Evolutionary conservation across 140 eudicot genomes (phyloP).

Genomic region (Anethum foeniculum): DNA sequence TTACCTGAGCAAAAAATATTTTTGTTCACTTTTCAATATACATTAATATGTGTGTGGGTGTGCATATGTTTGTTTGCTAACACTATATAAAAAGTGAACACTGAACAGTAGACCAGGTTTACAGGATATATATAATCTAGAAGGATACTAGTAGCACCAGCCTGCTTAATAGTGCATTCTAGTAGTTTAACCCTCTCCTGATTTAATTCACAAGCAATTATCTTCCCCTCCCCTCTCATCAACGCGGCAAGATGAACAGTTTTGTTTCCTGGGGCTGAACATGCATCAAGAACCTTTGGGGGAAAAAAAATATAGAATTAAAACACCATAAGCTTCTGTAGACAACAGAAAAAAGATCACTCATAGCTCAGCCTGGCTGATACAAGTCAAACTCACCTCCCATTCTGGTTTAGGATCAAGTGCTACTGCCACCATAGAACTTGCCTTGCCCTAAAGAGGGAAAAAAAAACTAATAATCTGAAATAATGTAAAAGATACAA

Average conservation of each 20-base stretch:
- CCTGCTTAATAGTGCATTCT: slow-evolving; percentile 40
- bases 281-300: slow-evolving; percentile 91
- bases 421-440: slow-evolving; percentile 94
- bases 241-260: slow-evolving; percentile 92
- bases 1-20: background rate
- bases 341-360: slow-evolving; percentile 1
- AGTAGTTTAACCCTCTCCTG: slow-evolving; percentile 69
- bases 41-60: background rate
- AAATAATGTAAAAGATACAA: background rate
- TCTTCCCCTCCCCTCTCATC: slow-evolving; percentile 76
- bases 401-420: slow-evolving; percentile 86
- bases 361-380: background rate
- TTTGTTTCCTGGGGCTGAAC: slow-evolving; percentile 98
- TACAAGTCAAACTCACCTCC: slow-evolving; percentile 51
- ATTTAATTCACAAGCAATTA: slow-evolving; percentile 84
- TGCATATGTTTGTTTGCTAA: background rate
- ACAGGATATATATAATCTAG: slow-evolving; percentile 3
- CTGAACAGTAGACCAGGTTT: background rate
- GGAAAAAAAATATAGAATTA: background rate
- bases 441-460: slow-evolving; percentile 69
- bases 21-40: background rate
- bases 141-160: slow-evolving; percentile 97
- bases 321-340: background rate
- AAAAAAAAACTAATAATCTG: background rate
- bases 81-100: background rate